These are phyloP conservation scores for Hyaloscypha bicolor DNA, from an alignment of 495 filamentous ascomycete genomes.

Conservation along the genomic window DNA sequence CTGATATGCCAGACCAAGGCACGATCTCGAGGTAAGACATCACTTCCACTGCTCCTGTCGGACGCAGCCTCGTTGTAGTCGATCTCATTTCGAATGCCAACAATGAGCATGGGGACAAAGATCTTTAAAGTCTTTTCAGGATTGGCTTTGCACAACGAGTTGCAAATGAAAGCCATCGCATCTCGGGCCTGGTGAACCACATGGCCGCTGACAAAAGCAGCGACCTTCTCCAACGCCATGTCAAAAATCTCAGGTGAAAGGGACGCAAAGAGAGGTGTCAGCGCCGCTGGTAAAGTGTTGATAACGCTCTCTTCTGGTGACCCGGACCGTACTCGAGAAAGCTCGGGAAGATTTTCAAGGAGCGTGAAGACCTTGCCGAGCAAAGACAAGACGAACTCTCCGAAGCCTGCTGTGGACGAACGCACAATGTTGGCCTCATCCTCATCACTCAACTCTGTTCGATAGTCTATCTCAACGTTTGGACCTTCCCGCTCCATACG, in stretches of 20 bases:
- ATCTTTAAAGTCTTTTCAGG: constrained; percentile 89
- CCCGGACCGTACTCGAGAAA: constrained; percentile 79
- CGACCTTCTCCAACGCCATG: constrained; percentile 86
- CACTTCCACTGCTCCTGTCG: constrained; percentile 87
- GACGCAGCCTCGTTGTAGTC: constrained; percentile 97
- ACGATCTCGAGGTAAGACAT: constrained; percentile 89
- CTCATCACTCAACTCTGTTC: constrained; percentile 75
- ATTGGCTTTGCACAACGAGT: constrained; percentile 90
- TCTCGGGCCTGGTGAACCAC: constrained; percentile 97
- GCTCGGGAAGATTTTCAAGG: constrained; percentile 92
- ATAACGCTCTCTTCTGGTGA: constrained; percentile 97
- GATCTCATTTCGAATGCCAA: constrained; percentile 93
- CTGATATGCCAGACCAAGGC: constrained; percentile 96
- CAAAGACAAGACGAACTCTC: constrained; percentile 87
- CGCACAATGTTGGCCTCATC: constrained; percentile 89
- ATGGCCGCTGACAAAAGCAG: constrained; percentile 90
- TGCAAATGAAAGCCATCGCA: constrained; percentile 99
- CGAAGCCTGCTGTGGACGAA: constrained; percentile 93
- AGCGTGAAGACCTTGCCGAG: constrained; percentile 94
- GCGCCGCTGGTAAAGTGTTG: constrained; percentile 90
- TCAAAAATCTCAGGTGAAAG: constrained; percentile 95
- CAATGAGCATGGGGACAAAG: constrained; percentile 84
- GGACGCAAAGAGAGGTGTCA: constrained; percentile 87
- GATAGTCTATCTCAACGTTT: constrained; percentile 82
- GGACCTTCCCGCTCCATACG: constrained; percentile 88